Evolutionary conservation across 495 filamentous ascomycete genomes (phyloP).

Genomic region (Evernia prunastri): DNA sequence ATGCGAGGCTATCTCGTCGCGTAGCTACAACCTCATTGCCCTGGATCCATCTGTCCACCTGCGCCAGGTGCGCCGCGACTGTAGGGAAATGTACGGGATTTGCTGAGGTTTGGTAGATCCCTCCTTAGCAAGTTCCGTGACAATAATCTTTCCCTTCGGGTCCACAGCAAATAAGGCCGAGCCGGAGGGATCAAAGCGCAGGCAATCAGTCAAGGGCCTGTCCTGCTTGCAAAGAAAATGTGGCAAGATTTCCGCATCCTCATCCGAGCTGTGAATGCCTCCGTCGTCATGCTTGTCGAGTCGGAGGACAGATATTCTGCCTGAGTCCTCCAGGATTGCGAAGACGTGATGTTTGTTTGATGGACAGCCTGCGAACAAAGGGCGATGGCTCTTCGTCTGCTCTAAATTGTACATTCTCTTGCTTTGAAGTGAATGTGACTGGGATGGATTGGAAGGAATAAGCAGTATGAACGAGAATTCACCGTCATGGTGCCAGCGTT

Average conservation of each 20-base stretch:
- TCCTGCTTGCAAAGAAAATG: slow-evolving; percentile 1
- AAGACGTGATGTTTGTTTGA: slow-evolving; percentile 13
- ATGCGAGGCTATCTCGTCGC: neutral
- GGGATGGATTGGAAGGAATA: neutral
- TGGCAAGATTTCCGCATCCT: neutral
- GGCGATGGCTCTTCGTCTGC: slow-evolving; percentile 8
- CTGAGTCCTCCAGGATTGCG: slow-evolving; percentile 15
- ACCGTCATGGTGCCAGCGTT: slow-evolving; percentile 17
- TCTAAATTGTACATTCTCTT: slow-evolving; percentile 11
- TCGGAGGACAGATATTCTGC: slow-evolving; percentile 9
- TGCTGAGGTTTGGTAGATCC: neutral
- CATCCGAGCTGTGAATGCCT: slow-evolving; percentile 14
- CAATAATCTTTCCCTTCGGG: slow-evolving; percentile 16
- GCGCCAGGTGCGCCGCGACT: neutral
- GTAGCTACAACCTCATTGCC: neutral
- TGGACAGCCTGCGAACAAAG: slow-evolving; percentile 14
- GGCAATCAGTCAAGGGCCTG: neutral
- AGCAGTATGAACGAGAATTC: slow-evolving; percentile 26
- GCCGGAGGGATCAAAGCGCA: slow-evolving; percentile 21
- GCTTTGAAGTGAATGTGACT: neutral
- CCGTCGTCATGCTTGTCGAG: slow-evolving; percentile 11
- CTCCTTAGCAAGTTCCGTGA: slow-evolving; percentile 9
- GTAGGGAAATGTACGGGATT: neutral
- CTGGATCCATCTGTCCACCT: neutral
- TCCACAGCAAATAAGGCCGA: slow-evolving; percentile 20